phyloP scores from a whole-genome alignment of 495 filamentous ascomycete species.

The Endocarpon pusillum region DNA sequence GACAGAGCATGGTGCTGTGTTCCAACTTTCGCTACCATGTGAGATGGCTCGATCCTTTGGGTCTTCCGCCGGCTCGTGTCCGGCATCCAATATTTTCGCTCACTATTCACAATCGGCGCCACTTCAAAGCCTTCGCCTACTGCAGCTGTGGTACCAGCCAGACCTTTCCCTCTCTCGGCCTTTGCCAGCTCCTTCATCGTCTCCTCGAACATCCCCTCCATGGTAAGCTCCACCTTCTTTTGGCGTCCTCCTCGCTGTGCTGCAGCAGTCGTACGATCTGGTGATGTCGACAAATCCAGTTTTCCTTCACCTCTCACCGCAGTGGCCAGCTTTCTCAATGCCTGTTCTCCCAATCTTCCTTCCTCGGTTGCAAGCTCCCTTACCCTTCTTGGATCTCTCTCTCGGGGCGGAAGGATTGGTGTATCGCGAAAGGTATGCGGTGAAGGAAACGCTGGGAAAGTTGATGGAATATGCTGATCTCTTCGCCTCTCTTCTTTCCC shows the following conservation, averaged over 20 bases:
- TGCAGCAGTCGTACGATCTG: not conserved
- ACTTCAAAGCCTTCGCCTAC: slow-evolving; percentile 18
- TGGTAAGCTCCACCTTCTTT: slow-evolving; percentile 7
- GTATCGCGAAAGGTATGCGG: slow-evolving; percentile 59
- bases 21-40: slow-evolving; percentile 9
- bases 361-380: slow-evolving; percentile 57
- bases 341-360: slow-evolving; percentile 56
- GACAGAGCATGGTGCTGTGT: too few species aligned
- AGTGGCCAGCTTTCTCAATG: slow-evolving; percentile 46
- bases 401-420: slow-evolving; percentile 44
- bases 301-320: slow-evolving; percentile 27
- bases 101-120: slow-evolving; percentile 31
- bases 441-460: slow-evolving; percentile 55
- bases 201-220: slow-evolving; percentile 34
- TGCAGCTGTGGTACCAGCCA: slow-evolving; percentile 3
- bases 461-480: slow-evolving; percentile 40
- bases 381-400: slow-evolving; percentile 52
- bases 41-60: too few species aligned
- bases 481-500: slow-evolving; percentile 29
- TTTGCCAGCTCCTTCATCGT: slow-evolving; percentile 24
- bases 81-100: slow-evolving; percentile 22
- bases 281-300: too few species aligned
- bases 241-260: not conserved
- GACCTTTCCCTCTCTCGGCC: slow-evolving; percentile 15
- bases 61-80: too few species aligned